Conservation (phyloP, 2,329 filamentous ascomycete genomes). For the Chlorencoelia australis region DNA sequence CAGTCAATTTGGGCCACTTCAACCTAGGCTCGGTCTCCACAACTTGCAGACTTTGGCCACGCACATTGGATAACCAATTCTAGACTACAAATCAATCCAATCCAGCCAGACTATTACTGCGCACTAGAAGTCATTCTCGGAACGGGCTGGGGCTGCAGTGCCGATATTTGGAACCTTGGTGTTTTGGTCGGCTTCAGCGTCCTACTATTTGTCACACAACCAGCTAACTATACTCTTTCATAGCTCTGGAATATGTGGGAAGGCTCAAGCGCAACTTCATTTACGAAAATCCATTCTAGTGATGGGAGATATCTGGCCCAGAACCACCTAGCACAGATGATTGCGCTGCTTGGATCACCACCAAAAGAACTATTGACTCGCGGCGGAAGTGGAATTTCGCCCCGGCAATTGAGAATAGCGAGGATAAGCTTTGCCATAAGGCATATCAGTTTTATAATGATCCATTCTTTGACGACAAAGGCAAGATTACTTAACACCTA, state of each 20-base stretch:
- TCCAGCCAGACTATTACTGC: conserved; percentile 27
- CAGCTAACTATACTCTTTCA: too few species aligned
- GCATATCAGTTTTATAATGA: conserved; percentile 5
- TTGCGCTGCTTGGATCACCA: conserved; percentile 31
- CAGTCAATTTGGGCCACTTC: conserved; percentile 10
- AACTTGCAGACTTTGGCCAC: conserved; percentile 9
- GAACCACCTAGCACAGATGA: conserved; percentile 34
- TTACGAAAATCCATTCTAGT: conserved; percentile 4
- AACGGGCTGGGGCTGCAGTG: conserved; percentile 27
- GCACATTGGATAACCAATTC: conserved; percentile 5
- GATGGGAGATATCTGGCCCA: conserved; percentile 27
- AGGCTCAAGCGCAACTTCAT: conserved; percentile 6
- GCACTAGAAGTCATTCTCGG: conserved; percentile 30
- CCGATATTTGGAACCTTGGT: conserved; percentile 32
- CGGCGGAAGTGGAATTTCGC: conserved; percentile 28
- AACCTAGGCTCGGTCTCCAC: conserved; percentile 4
- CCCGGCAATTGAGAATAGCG: conserved; percentile 18
- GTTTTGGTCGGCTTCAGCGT: too few species aligned
- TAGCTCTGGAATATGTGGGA: conserved; percentile 12
- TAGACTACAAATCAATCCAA: conserved; percentile 6
- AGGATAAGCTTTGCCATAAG: conserved; percentile 7
- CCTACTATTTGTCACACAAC: too few species aligned
- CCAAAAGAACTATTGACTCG: conserved; percentile 28
- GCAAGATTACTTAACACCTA: too few species aligned
- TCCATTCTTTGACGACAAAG: conserved; percentile 8